Conservation (phyloP, 441 rosid genomes). For the Sinapis alba region DNA sequence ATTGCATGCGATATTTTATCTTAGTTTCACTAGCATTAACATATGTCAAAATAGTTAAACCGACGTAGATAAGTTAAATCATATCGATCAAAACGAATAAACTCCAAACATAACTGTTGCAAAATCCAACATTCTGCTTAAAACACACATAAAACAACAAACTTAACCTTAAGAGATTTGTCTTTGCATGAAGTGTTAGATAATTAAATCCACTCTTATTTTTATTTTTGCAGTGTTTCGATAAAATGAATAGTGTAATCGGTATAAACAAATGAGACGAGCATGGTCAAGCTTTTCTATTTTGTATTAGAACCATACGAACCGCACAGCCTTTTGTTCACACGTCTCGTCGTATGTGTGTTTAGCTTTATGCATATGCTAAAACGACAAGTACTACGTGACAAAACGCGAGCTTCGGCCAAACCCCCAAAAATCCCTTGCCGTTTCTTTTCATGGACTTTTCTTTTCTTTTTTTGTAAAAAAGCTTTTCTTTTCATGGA, state of each 20-base stretch:
- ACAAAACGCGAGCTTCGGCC: slow-evolving; percentile 47
- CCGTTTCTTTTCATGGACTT: slow-evolving; percentile 25
- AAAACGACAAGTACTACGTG: slow-evolving; percentile 43
- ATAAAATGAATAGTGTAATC: slow-evolving; percentile 1
- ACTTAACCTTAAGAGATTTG: slow-evolving; percentile 4
- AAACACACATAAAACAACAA: slow-evolving; percentile 15
- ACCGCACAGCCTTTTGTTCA: slow-evolving; percentile 35
- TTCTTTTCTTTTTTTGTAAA: too few species aligned
- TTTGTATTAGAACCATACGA: slow-evolving; percentile 31
- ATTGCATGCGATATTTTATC: background rate
- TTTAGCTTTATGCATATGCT: slow-evolving; percentile 25
- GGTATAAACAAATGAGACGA: slow-evolving; percentile 31
- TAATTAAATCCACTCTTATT: background rate
- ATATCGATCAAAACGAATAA: slow-evolving; percentile 18
- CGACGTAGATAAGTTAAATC: slow-evolving; percentile 15
- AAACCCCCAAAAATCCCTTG: slow-evolving; percentile 39
- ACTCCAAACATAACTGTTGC: slow-evolving; percentile 24
- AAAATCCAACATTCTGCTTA: slow-evolving; percentile 7
- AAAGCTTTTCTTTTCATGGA: slow-evolving; percentile 32
- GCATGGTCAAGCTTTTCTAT: slow-evolving; percentile 35
- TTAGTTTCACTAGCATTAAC: background rate
- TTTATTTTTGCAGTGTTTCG: background rate
- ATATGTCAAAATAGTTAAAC: background rate
- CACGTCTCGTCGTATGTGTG: slow-evolving; percentile 45
- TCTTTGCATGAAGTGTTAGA: slow-evolving; percentile 20